These are phyloP conservation scores for Hanseniaspora occidentalis DNA, from an alignment of 805 yeast genomes.

Conservation along the genomic window DNA sequence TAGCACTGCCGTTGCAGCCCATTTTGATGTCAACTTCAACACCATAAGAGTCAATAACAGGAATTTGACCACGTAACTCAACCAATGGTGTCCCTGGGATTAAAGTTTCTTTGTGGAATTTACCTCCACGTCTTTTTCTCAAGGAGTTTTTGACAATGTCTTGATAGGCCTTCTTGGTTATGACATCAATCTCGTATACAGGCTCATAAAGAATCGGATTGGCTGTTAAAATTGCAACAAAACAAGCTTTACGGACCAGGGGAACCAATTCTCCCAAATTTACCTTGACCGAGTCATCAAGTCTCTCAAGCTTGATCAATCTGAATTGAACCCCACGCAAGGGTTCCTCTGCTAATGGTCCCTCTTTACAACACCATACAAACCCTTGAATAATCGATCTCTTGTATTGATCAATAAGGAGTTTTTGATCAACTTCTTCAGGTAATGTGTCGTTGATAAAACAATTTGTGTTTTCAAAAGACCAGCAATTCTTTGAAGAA, in stretches of 20 bases:
- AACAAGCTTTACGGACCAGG: slow-evolving; percentile 72
- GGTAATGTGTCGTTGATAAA: slow-evolving; percentile 62
- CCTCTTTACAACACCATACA: slow-evolving; percentile 70
- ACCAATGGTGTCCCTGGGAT: slow-evolving; percentile 65
- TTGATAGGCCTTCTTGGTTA: slow-evolving; percentile 39
- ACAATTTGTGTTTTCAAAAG: slow-evolving; percentile 56
- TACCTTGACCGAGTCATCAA: slow-evolving; percentile 35
- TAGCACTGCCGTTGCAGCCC: slow-evolving; percentile 67
- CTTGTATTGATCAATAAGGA: slow-evolving; percentile 21
- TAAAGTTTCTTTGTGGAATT: slow-evolving; percentile 32
- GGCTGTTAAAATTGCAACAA: slow-evolving; percentile 66
- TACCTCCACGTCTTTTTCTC: slow-evolving; percentile 58
- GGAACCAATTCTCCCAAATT: slow-evolving; percentile 68
- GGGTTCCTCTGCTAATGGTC: slow-evolving; percentile 87
- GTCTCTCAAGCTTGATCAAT: slow-evolving; percentile 42
- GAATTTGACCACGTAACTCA: slow-evolving; percentile 51
- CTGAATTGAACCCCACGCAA: slow-evolving; percentile 59
- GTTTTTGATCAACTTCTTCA: slow-evolving; percentile 48
- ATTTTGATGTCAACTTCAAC: slow-evolving; percentile 76
- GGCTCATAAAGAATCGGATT: slow-evolving; percentile 79
- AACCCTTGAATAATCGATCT: slow-evolving; percentile 50
- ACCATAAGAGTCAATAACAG: slow-evolving; percentile 85
- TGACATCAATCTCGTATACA: slow-evolving; percentile 43
- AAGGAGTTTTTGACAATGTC: slow-evolving; percentile 38
- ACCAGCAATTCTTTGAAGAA: slow-evolving; percentile 74